Percentiles rank a stretch among this genome's conserved stretches.
phyloP scores from a whole-genome alignment of 106 monocot genomes.

The Agapanthus africanus region DNA sequence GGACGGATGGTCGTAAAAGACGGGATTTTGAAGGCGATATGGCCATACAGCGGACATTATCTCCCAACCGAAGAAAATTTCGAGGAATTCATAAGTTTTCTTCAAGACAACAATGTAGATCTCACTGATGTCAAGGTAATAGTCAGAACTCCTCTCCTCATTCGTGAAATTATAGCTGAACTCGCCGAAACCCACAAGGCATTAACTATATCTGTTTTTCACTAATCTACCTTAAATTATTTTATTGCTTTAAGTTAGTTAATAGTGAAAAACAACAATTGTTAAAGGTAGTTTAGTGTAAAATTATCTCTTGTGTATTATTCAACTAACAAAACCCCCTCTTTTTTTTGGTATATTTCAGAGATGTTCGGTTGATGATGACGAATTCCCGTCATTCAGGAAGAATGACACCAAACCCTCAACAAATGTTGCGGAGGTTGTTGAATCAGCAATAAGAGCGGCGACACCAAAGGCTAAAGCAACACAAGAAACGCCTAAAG shows the following conservation, averaged over 20 bases:
- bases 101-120: slow-evolving; percentile 56
- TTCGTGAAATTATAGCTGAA: no score
- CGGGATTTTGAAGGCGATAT: slow-evolving; percentile 56
- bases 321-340: neutral
- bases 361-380: slow-evolving; percentile 71
- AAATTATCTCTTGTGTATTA: neutral
- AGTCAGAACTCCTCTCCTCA: no score
- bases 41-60: slow-evolving; percentile 88
- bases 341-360: slow-evolving; percentile 15
- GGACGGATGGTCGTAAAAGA: slow-evolving; percentile 63
- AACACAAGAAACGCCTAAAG: neutral
- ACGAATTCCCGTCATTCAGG: slow-evolving; percentile 37
- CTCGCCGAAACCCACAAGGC: no score
- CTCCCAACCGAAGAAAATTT: slow-evolving; percentile 85
- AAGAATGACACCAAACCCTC: neutral
- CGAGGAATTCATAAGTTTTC: slow-evolving; percentile 67
- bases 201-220: no score
- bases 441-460: slow-evolving; percentile 4
- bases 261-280: neutral
- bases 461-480: neutral
- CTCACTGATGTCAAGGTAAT: slow-evolving; percentile 68
- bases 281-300: no score
- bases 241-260: neutral
- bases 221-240: no score
- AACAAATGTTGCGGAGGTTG: neutral